Base-by-base conservation (phyloP, 176 grass and related monocot species). In the Zea luxurians region DNA sequence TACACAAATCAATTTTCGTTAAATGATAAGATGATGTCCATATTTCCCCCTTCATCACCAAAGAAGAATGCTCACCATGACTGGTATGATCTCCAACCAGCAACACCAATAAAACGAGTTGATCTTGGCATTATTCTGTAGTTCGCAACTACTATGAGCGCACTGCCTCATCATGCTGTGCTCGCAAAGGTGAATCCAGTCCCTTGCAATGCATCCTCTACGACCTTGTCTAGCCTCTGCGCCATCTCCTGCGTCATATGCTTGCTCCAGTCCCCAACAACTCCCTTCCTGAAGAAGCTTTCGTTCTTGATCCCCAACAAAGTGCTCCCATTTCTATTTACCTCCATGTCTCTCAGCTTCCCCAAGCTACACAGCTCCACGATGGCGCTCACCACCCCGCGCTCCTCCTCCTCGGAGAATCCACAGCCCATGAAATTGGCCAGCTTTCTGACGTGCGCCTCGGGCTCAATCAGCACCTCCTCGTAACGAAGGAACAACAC, bases 401-500 rank as follows among this genome's bases (percentile, higher is more conserved):
- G 1, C 8, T 38, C 49, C 17, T 73, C 70, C 3, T 41, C 13
- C 15, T 5, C 4, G 4, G 49, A 73, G 3, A 73, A 73, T 2
- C 10, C 36, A n/a, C 48, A 73, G 1, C 27, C 69, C 47, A 71
- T 37, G 48, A 52, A 71, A 27, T 37, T 3, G 0, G 68, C 46
- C 1, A 71, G 4, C 68, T 37, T 71, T 47, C 16, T 71, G 6
- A 71, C 5, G 1, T 50, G 34, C 0, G 0, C 5, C 10, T 4
- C 43, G 3, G 67, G 67, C 1, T 48, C n/a, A 13, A 2, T 9
- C 8, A 84, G 57, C 73, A 84, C 68, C 4, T 78, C 73, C 48
- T 84, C 73, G 41, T 77, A 61, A 48, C 66, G 48, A 10, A 84
- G 47, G 48, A 84, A 70, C 13, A 84, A 17, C 10, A 76, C 41